Percentiles rank a stretch among this genome's conserved stretches.
phyloP scores from a whole-genome alignment of 176 grass and related monocot genomes.

The Musa troglodytarum region DNA sequence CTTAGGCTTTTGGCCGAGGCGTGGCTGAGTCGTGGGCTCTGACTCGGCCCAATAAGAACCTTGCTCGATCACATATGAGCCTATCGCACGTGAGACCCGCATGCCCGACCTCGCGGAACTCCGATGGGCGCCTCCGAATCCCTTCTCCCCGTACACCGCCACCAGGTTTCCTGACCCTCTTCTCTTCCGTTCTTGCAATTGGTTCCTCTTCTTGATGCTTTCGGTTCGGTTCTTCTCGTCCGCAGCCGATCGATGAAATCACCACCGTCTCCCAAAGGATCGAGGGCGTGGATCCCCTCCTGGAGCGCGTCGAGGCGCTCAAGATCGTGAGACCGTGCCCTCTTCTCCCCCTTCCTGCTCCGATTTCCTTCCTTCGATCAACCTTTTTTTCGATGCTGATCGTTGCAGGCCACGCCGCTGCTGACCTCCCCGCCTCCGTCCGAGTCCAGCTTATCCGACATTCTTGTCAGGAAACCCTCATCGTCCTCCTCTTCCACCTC shows the following conservation, averaged over 20 bases:
- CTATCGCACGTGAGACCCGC: too few species aligned
- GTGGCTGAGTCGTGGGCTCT: too few species aligned
- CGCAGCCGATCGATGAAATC: conserved; percentile 24
- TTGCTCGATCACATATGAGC: too few species aligned
- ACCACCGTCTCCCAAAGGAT: conserved; percentile 19
- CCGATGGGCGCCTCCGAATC: conserved; percentile 22
- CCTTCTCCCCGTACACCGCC: conserved; percentile 3
- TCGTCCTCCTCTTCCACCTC: neutral
- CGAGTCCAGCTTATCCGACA: conserved; percentile 13
- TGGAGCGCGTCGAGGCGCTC: conserved; percentile 18
- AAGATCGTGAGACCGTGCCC: neutral
- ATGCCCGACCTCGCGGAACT: neutral
- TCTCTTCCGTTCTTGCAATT: neutral
- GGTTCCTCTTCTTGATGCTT: neutral
- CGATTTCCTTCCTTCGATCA: neutral
- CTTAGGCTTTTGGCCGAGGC: too few species aligned
- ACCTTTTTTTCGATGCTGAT: neutral
- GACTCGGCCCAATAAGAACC: too few species aligned
- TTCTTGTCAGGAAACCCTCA: conserved; percentile 13
- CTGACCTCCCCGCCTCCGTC: conserved; percentile 9
- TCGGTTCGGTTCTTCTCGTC: neutral
- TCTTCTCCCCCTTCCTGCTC: neutral
- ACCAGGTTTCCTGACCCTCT: neutral
- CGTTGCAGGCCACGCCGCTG: conserved; percentile 14
- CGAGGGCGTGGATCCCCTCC: conserved; percentile 18